phyloP scores from a whole-genome alignment of 805 yeast species.

The Torulaspora delbrueckii region DNA sequence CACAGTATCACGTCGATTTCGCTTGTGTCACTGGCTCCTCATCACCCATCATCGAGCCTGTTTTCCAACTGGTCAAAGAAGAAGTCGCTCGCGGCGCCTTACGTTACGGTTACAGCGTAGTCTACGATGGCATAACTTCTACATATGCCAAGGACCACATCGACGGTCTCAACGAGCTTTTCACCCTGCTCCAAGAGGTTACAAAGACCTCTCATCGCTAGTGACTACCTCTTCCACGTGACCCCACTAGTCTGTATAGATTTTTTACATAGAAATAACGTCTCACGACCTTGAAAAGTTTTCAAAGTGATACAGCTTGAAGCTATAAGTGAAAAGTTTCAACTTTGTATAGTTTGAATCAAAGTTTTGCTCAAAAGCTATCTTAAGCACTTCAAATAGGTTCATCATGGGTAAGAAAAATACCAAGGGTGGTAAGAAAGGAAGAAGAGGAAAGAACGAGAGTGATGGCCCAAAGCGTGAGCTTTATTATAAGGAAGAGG shows the following conservation, averaged over 20 bases:
- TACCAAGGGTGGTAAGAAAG: conserved; percentile 77
- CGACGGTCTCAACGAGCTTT: conserved; percentile 64
- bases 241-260: neutral
- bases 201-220: conserved; percentile 5
- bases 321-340: neutral
- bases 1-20: conserved; percentile 36
- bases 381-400: neutral
- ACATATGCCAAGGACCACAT: conserved; percentile 61
- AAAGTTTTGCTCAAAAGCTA: neutral
- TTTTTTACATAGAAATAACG: neutral
- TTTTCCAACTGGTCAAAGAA: conserved; percentile 50
- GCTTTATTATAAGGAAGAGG: conserved; percentile 84
- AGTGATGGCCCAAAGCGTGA: conserved; percentile 90
- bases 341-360: neutral
- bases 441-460: conserved; percentile 97
- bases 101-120: conserved; percentile 53
- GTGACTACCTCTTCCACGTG: conserved; percentile 1
- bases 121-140: conserved; percentile 47
- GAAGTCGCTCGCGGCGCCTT: conserved; percentile 37
- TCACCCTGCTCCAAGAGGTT: conserved; percentile 41
- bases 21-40: conserved; percentile 61
- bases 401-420: conserved; percentile 36
- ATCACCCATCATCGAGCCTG: conserved; percentile 64
- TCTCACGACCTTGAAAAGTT: conserved; percentile 2
- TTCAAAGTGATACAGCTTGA: neutral